These are phyloP conservation scores for Metschnikowia cerradonensis DNA, from an alignment of 805 yeast species.

Conservation along the genomic window DNA sequence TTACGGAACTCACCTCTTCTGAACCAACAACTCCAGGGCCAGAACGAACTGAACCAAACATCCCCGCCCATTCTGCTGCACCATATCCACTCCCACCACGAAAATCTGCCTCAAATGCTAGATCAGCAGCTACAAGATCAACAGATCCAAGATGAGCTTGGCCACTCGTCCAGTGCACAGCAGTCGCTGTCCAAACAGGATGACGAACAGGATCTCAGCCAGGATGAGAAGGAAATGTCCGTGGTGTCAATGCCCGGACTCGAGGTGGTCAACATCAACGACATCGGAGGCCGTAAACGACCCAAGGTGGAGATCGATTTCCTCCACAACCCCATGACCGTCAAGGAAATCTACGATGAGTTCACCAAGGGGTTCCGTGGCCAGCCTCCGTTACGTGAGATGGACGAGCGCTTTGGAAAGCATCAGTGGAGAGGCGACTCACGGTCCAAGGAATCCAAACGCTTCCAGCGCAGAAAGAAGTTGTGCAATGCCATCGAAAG, in stretches of 20 bases:
- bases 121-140: conserved; percentile 2
- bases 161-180: not conserved
- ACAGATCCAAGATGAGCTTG: not conserved
- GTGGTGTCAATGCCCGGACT: conserved; percentile 16
- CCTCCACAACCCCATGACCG: conserved; percentile 43
- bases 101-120: not conserved
- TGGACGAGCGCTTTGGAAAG: conserved; percentile 42
- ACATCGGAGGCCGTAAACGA: conserved; percentile 23
- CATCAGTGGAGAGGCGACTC: conserved; percentile 46
- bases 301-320: conserved; percentile 39
- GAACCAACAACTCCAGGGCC: not conserved
- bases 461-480: conserved; percentile 42
- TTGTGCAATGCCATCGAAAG: conserved; percentile 41
- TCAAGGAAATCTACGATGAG: conserved; percentile 42
- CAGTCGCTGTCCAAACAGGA: conserved; percentile 4
- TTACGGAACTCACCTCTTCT: not conserved
- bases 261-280: conserved; percentile 15
- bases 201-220: conserved; percentile 3
- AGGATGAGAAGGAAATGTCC: conserved; percentile 3
- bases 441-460: conserved; percentile 40
- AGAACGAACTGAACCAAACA: not conserved
- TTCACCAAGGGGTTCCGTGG: conserved; percentile 43
- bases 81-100: not conserved
- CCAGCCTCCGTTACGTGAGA: conserved; percentile 39
- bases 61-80: not conserved